phyloP scores from a whole-genome alignment of 495 filamentous ascomycete species.

The Peziza echinospora region DNA sequence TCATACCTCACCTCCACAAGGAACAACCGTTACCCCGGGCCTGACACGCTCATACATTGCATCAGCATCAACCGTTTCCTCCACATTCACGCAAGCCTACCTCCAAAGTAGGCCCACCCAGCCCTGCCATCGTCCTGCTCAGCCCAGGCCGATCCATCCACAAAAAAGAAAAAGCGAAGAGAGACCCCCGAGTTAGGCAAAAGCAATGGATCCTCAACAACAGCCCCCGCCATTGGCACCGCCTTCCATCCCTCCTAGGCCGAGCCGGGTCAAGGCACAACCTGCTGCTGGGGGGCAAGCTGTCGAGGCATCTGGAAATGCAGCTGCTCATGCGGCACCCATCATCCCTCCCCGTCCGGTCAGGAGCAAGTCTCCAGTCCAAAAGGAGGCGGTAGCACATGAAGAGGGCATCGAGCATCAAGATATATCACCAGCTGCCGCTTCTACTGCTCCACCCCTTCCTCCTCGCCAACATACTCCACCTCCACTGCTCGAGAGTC shows the following conservation, averaged over 20 bases:
- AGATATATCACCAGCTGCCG: background rate
- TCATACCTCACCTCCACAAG: too few relatives aligned
- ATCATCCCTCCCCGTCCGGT: constrained; percentile 44
- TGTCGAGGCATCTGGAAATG: background rate
- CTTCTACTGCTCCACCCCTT: constrained; percentile 2
- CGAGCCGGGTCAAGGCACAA: background rate
- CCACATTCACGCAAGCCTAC: too few relatives aligned
- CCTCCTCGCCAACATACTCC: constrained; percentile 12
- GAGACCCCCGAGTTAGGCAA: background rate
- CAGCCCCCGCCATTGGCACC: background rate
- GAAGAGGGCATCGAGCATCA: background rate
- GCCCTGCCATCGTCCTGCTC: too few relatives aligned
- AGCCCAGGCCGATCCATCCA: too few relatives aligned
- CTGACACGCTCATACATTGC: background rate
- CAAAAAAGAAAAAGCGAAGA: too few relatives aligned
- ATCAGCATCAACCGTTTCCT: too few relatives aligned
- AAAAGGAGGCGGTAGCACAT: background rate
- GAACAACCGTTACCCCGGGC: too few relatives aligned
- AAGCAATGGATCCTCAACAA: background rate
- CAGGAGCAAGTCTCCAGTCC: constrained; percentile 21
- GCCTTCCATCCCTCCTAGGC: background rate
- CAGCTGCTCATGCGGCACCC: constrained; percentile 22
- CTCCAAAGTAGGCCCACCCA: too few relatives aligned
- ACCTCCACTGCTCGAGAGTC: too few relatives aligned
- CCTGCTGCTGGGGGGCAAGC: background rate